phyloP scores from a whole-genome alignment of 192 early-diverging fungal species.

The Martensiomyces pterosporus region DNA sequence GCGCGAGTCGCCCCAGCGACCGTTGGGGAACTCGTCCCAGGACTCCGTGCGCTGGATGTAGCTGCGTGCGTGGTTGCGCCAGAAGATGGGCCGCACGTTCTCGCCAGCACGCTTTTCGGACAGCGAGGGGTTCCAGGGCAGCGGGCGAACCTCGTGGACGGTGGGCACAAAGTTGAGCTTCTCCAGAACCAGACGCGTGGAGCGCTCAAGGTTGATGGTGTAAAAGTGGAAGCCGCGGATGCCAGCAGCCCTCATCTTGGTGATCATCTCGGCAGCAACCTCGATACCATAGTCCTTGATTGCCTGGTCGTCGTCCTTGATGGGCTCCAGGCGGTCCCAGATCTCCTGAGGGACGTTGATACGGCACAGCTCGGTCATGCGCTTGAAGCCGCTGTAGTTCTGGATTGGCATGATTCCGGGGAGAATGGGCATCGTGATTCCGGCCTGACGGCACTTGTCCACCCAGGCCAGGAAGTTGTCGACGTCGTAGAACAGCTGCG shows the following conservation, averaged over 20 bases:
- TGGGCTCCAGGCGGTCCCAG: conserved; percentile 81
- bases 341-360: conserved; percentile 85
- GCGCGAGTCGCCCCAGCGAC: conserved; percentile 95
- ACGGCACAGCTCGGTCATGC: conserved; percentile 84
- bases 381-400: conserved; percentile 86
- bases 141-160: conserved; percentile 58
- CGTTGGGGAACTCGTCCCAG: conserved; percentile 99
- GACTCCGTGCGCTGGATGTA: conserved; percentile 88
- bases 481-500: conserved; percentile 94
- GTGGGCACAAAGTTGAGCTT: conserved; percentile 72
- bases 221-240: conserved; percentile 92
- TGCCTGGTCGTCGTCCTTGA: conserved; percentile 98
- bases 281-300: conserved; percentile 91
- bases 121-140: conserved; percentile 70
- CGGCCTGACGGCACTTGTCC: conserved; percentile 65
- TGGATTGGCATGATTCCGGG: conserved; percentile 98
- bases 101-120: conserved; percentile 86
- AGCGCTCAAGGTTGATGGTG: conserved; percentile 90
- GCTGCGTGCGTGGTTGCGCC: conserved; percentile 90
- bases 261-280: conserved; percentile 83
- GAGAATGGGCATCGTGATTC: conserved; percentile 80
- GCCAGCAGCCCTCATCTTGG: conserved; percentile 64
- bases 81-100: conserved; percentile 97
- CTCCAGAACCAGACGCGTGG: conserved; percentile 84
- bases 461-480: conserved; percentile 83